A percentile compares a stretch with the other conserved stretches of the same genome.
These are phyloP conservation scores for Teunomyces kruisii DNA, from an alignment of 805 yeast species.

Conservation along the genomic window DNA sequence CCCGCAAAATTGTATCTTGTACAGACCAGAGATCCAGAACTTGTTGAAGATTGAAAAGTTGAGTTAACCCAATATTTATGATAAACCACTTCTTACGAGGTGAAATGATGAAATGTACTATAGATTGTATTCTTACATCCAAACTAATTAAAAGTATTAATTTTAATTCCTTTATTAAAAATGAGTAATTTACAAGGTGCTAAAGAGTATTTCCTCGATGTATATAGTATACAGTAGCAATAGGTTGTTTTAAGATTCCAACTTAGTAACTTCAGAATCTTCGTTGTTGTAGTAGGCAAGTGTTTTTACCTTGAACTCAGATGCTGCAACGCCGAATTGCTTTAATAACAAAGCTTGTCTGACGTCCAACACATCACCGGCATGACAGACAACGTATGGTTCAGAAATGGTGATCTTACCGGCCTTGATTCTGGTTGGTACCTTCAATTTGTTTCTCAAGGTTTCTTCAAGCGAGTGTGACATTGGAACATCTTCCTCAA, in stretches of 20 bases:
- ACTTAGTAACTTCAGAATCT: conserved; percentile 27
- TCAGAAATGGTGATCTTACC: conserved; percentile 82
- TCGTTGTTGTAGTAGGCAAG: conserved; percentile 79
- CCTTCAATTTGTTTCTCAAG: conserved; percentile 80
- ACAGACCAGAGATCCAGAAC: conserved; percentile 49
- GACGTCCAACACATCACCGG: conserved; percentile 82
- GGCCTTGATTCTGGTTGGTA: conserved; percentile 85
- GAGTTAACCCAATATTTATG: not conserved
- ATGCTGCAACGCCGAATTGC: conserved; percentile 92
- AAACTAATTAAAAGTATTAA: not conserved
- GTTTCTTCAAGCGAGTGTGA: conserved; percentile 95
- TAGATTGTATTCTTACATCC: not conserved
- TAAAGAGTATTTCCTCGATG: conserved; percentile 2
- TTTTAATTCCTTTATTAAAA: not conserved
- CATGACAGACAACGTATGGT: conserved; percentile 75
- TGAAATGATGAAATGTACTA: not conserved
- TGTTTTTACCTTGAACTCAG: conserved; percentile 82
- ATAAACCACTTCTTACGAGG: not conserved
- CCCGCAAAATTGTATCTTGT: conserved; percentile 72
- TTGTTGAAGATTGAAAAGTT: conserved; percentile 5
- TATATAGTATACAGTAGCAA: conserved; percentile 3
- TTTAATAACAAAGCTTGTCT: conserved; percentile 89
- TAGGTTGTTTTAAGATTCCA: conserved; percentile 10
- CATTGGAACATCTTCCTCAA: conserved; percentile 94
- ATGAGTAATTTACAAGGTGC: conserved; percentile 1